These are phyloP conservation scores for Amyloporia xantha DNA, from an alignment of 768 basidiomycete genomes.

Conservation along the genomic window DNA sequence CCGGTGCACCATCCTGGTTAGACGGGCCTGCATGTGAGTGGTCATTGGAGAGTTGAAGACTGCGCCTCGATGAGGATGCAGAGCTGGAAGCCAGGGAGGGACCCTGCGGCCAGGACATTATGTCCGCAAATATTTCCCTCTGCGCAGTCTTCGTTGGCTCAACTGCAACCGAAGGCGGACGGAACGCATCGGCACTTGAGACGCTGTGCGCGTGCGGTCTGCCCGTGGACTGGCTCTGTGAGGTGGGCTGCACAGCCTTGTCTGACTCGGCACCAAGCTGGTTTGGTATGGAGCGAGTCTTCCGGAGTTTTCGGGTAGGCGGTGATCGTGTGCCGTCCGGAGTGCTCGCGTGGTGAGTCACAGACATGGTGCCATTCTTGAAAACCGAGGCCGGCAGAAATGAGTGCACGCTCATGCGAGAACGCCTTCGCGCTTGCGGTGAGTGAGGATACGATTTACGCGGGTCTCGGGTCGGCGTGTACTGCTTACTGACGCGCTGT, in stretches of 20 bases:
- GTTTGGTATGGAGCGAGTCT: slow-evolving; percentile 72
- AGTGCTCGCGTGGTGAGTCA: slow-evolving; percentile 2
- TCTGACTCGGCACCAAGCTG: slow-evolving; percentile 20
- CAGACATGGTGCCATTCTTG: slow-evolving; percentile 27
- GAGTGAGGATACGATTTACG: not conserved
- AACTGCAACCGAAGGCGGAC: slow-evolving; percentile 24
- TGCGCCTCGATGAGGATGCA: slow-evolving; percentile 26
- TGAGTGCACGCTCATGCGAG: slow-evolving; percentile 64
- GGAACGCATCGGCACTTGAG: slow-evolving; percentile 61
- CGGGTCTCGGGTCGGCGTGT: not conserved
- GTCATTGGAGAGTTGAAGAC: slow-evolving; percentile 16
- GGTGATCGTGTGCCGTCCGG: slow-evolving; percentile 24
- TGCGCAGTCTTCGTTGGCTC: slow-evolving; percentile 22
- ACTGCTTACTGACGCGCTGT: slow-evolving; percentile 22
- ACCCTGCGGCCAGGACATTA: slow-evolving; percentile 53
- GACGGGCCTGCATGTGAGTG: too few relatives aligned
- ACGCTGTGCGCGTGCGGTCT: slow-evolving; percentile 77
- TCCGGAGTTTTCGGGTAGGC: slow-evolving; percentile 53
- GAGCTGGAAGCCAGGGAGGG: slow-evolving; percentile 30
- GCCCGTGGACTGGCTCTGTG: slow-evolving; percentile 30
- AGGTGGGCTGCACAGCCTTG: slow-evolving; percentile 1
- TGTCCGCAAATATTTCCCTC: slow-evolving; percentile 55
- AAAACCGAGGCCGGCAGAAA: slow-evolving; percentile 46
- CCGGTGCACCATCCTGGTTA: slow-evolving; percentile 1
- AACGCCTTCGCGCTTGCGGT: slow-evolving; percentile 38